Evolutionary conservation across 352 stramenopile species (phyloP), one percentile per base, ranked within the genome.

Genomic region (Phytophthora pistaciae): DNA sequence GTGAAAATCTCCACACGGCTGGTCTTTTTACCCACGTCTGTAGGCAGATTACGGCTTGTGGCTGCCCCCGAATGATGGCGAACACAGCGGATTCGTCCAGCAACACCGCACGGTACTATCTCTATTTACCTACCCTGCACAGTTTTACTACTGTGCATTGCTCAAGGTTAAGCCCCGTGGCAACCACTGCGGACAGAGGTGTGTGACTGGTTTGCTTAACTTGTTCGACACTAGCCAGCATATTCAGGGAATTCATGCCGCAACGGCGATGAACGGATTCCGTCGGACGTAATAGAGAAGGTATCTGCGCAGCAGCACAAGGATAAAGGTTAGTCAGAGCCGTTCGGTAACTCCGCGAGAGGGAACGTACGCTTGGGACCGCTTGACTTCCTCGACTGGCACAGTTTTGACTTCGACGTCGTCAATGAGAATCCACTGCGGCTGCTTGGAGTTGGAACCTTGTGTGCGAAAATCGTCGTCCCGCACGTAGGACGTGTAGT

Each of bases 401-500:
- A 87, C 84, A 2, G 61, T 42, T 16, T 77, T 74, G 18, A 92
- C 81, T 20, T 80, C 63, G 5, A 75, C 69, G 33, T 93, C 86
- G 54, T 94, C 86, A 23, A 91, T 87, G 13, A 90, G 76, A 27
- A 90, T 75, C 86, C 84, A 94, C 36, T 84, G 63, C 21, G 69
- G 62, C 31, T 65, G 31, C 31, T 64, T 73, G 4, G 10, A 42
- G 4, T 56, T 60, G 11, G 48, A 20, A 5, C 21, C 64, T 42
- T 49, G 46, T 18, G 60, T 20, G 21, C 57, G 49, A 9, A 33
- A 8, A 2, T 60, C 29, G 42, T 71, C 62, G 16, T 75, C 69
- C 3, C 78, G 77, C 27, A 77, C 75, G 54, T 82, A 92, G 6
- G 83, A 77, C 0, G 88, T 93, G 63, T 93, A 95, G 50, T 95